phyloP scores from a whole-genome alignment of 345 rosid species.

The Acer saccharum region DNA sequence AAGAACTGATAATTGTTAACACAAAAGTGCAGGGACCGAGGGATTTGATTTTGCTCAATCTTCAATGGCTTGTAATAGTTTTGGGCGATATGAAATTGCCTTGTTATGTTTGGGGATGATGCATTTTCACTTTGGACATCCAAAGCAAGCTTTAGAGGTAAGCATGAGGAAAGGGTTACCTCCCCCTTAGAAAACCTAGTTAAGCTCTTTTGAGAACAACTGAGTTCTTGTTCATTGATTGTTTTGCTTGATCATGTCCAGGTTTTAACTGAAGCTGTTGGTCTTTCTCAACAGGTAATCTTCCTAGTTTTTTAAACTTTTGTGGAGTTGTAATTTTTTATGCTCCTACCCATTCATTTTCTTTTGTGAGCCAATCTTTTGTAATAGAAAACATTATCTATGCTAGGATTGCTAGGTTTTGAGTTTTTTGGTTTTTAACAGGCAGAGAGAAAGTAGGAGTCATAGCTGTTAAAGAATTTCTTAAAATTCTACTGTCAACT shows the following conservation, averaged over 20 bases:
- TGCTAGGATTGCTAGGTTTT: not conserved
- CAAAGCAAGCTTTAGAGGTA: slow-evolving; percentile 91
- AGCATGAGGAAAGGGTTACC: slow-evolving; percentile 24
- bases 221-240: slow-evolving; percentile 20
- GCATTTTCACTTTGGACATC: slow-evolving; percentile 98
- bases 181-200: not conserved
- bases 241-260: slow-evolving; percentile 38
- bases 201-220: not conserved
- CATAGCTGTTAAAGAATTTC: not conserved
- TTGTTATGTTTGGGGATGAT: slow-evolving; percentile 88
- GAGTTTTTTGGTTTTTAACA: not conserved
- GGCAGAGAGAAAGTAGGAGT: not conserved
- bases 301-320: slow-evolving; percentile 9
- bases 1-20: slow-evolving; percentile 43
- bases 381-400: not conserved
- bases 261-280: slow-evolving; percentile 96
- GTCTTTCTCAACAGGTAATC: slow-evolving; percentile 79
- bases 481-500: not conserved
- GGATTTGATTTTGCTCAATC: slow-evolving; percentile 76
- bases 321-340: not conserved
- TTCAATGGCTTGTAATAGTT: slow-evolving; percentile 52
- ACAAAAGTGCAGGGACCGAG: slow-evolving; percentile 95
- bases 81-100: slow-evolving; percentile 82
- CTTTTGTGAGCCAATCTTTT: not conserved
- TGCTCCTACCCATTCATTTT: not conserved